Evolutionary conservation across 805 yeast genomes (phyloP).

Genomic region (Danielia reshetovae): DNA sequence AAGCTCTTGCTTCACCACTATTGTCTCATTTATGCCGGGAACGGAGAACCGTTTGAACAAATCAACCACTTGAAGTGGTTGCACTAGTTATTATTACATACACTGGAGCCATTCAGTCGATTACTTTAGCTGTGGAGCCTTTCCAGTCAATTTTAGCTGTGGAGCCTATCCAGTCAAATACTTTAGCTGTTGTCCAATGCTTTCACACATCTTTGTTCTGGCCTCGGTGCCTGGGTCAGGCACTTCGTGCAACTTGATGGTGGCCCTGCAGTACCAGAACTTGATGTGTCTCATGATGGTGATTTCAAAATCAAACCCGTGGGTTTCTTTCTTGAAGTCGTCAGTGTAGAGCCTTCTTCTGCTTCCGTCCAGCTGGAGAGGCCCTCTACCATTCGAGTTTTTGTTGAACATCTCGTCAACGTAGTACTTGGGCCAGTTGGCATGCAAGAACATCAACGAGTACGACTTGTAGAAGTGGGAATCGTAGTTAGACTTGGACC

Average conservation of each 20-base stretch:
- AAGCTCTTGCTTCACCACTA: conserved; percentile 60
- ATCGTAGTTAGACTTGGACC: conserved; percentile 21
- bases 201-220: conserved; percentile 22
- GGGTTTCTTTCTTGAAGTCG: conserved; percentile 22
- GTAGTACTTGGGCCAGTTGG: conserved; percentile 35
- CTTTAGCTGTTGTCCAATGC: conserved; percentile 21
- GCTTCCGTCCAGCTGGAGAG: conserved; percentile 14
- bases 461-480: conserved; percentile 27
- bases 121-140: conserved; percentile 23
- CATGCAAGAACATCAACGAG: conserved; percentile 30
- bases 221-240: conserved; percentile 19
- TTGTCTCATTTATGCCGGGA: conserved; percentile 30
- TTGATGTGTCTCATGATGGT: conserved; percentile 23
- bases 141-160: too few relatives aligned
- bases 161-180: conserved; percentile 16
- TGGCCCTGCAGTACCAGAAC: conserved; percentile 28
- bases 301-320: conserved; percentile 27
- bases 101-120: conserved; percentile 9
- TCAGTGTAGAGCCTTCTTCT: conserved; percentile 27
- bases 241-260: conserved; percentile 18
- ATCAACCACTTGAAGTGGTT: not conserved
- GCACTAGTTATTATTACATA: not conserved
- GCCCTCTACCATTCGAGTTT: conserved; percentile 27
- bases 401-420: conserved; percentile 23
- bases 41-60: not conserved